A percentile compares a stretch with the other conserved stretches of the same genome.
Conservation (phyloP, 2,329 filamentous ascomycete species). For the Nigrospora sphaerica region DNA sequence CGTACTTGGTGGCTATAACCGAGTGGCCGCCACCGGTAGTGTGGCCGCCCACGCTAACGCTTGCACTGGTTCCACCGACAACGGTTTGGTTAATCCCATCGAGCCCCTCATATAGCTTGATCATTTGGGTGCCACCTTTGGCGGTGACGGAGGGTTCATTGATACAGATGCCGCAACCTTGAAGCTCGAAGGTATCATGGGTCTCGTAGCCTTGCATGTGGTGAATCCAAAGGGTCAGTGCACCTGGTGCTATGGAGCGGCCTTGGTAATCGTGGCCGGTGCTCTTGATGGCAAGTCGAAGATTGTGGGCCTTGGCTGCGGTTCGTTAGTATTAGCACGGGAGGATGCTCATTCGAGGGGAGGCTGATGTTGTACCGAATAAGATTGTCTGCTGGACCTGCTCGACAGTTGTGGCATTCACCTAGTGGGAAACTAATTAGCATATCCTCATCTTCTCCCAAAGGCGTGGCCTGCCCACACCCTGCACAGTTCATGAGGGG, state of each 20-base stretch:
- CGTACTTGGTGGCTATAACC: slow-evolving; percentile 35
- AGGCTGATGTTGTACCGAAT: neutral
- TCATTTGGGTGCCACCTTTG: slow-evolving; percentile 43
- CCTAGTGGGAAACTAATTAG: slow-evolving; percentile 19
- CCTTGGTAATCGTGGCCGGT: slow-evolving; percentile 42
- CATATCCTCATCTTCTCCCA: slow-evolving; percentile 29
- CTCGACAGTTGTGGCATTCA: slow-evolving; percentile 27
- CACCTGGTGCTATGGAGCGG: slow-evolving; percentile 25
- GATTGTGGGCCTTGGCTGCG: slow-evolving; percentile 33
- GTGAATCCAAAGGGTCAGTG: slow-evolving; percentile 28
- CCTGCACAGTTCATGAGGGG: no score
- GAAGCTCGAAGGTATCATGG: slow-evolving; percentile 15
- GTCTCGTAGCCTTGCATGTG: slow-evolving; percentile 21
- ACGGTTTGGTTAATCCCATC: slow-evolving; percentile 34
- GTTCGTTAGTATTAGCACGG: slow-evolving; percentile 36
- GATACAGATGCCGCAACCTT: neutral
- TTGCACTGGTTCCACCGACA: slow-evolving; percentile 40
- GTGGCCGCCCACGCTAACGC: slow-evolving; percentile 38
- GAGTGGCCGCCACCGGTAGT: slow-evolving; percentile 42
- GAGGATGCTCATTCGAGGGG: slow-evolving; percentile 9
- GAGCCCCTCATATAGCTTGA: slow-evolving; percentile 43
- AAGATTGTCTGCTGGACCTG: neutral
- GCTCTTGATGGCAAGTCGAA: slow-evolving; percentile 41
- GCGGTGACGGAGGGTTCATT: slow-evolving; percentile 43
- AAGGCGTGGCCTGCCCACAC: slow-evolving; percentile 11